Percentiles rank a stretch among this genome's conserved stretches.
phyloP scores from a whole-genome alignment of 257 asterid genomes.

The Penstemon barbatus region DNA sequence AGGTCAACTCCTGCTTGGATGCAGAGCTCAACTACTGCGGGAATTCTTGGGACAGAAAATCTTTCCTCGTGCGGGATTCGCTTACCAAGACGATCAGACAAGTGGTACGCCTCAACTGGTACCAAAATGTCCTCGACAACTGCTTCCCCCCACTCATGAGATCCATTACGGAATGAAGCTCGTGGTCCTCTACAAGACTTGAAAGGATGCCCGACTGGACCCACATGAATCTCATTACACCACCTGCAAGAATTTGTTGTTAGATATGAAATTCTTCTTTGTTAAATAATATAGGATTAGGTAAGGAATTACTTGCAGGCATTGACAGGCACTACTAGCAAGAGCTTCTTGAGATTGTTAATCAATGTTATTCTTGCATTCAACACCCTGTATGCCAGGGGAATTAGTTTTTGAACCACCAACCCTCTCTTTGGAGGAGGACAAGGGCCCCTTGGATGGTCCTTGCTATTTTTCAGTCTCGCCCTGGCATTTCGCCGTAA shows the following conservation, averaged over 20 bases:
- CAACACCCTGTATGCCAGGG: slow-evolving; percentile 69
- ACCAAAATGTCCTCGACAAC: slow-evolving; percentile 70
- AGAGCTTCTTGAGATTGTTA: slow-evolving; percentile 83
- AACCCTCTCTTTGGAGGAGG: slow-evolving; percentile 91
- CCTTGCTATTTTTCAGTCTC: slow-evolving; percentile 68
- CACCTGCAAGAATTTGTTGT: slow-evolving; percentile 53
- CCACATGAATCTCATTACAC: slow-evolving; percentile 92
- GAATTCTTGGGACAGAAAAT: slow-evolving; percentile 81
- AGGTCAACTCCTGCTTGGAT: slow-evolving; percentile 93
- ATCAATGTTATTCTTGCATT: slow-evolving; percentile 71
- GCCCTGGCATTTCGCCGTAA: slow-evolving; percentile 84
- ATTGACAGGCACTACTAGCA: slow-evolving; percentile 78
- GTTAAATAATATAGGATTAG: slow-evolving; percentile 23
- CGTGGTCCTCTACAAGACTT: slow-evolving; percentile 81
- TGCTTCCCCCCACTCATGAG: slow-evolving; percentile 79
- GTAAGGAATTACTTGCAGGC: slow-evolving; percentile 80
- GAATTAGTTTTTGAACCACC: slow-evolving; percentile 68
- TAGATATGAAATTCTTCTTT: slow-evolving; percentile 12
- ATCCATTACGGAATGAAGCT: slow-evolving; percentile 69
- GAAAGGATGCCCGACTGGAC: slow-evolving; percentile 83
- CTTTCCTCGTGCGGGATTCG: slow-evolving; percentile 80
- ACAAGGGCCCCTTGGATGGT: slow-evolving; percentile 50
- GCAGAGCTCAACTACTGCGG: slow-evolving; percentile 91
- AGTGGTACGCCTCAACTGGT: slow-evolving; percentile 76
- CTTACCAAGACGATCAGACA: slow-evolving; percentile 79